These are phyloP conservation scores for Suillus variegatus DNA, from an alignment of 768 basidiomycete genomes.

Conservation along the genomic window DNA sequence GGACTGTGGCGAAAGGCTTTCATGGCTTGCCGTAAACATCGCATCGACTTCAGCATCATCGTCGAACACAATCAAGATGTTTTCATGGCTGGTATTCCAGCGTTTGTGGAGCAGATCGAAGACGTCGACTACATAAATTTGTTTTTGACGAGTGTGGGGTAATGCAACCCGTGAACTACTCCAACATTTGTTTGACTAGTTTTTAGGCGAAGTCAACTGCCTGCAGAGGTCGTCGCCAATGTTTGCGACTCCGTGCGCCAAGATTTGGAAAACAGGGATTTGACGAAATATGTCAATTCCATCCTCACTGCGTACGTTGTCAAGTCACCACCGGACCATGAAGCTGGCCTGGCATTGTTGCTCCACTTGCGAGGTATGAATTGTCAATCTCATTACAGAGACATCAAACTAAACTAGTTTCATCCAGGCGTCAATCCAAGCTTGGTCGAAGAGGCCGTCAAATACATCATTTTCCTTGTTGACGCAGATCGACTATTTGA, in stretches of 20 bases:
- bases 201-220: constrained; percentile 59
- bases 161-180: constrained; percentile 20
- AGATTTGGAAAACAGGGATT: constrained; percentile 70
- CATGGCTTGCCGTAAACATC: constrained; percentile 87
- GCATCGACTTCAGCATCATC: constrained; percentile 88
- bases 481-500: constrained; percentile 91
- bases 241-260: constrained; percentile 78
- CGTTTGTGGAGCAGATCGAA: constrained; percentile 81
- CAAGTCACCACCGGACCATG: constrained; percentile 88
- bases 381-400: background rate
- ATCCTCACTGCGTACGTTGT: constrained; percentile 93
- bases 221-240: constrained; percentile 58
- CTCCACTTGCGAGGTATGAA: constrained; percentile 73
- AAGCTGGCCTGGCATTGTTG: constrained; percentile 75
- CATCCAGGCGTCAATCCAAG: constrained; percentile 50
- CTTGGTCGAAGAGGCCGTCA: constrained; percentile 93
- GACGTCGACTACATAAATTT: constrained; percentile 93
- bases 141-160: constrained; percentile 88
- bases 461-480: constrained; percentile 97
- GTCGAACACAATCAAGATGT: constrained; percentile 73
- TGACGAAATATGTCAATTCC: constrained; percentile 83
- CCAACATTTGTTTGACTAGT: background rate
- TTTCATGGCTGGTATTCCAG: constrained; percentile 62
- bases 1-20: constrained; percentile 85
- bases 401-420: background rate